Evolutionary conservation across 306 rosid species (phyloP), one percentile per base, ranked within the genome.

Genomic region (Quercus mongolica): DNA sequence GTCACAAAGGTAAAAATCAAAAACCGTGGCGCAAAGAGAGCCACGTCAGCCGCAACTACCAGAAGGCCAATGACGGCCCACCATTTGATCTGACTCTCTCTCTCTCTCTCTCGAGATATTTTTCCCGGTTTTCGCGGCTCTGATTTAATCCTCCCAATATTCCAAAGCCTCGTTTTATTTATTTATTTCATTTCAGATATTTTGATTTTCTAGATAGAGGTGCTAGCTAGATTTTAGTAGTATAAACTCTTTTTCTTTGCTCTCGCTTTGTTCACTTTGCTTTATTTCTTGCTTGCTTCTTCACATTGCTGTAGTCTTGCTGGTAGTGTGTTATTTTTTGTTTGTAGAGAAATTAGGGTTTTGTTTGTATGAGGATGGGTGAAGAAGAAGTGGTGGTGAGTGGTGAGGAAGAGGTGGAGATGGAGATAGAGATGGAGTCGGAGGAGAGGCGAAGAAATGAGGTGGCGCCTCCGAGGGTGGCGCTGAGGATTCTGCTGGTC

Each of bases 401-500:
- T 68, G 77, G 71, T 11, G 94, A 87, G 56, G 54, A 49, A 49
- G 89, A 72, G 23, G 69, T 26, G 12, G 75, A 54, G 71, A 64
- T 25, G 31, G 89, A 72, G 23, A 64, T 26, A 8, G 75, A 54
- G 71, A 64, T 25, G 31, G 72, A 86, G 64, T 1, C 14, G 54
- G 54, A 49, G 54, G 49, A 82, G 79, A 87, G 52, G 67, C 72
- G 62, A 84, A 75, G 76, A 86, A 61, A 33, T 79, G 44, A 30
- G 92, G 77, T 13, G 85, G 76, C 5, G 87, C 82, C 62, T 83
- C 90, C 92, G 1, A 86, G 52, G 74, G 89, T 91, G 94, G 78
- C 38, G 79, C 68, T 96, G 77, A 89, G 97, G 74, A 94, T 96
- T 1, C 78, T 96, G 61, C 82, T 96, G 74, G 98, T 91, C 33